Evolutionary conservation across 1,139 yeast genomes (phyloP).

Genomic region (Candida labiduridarum): DNA sequence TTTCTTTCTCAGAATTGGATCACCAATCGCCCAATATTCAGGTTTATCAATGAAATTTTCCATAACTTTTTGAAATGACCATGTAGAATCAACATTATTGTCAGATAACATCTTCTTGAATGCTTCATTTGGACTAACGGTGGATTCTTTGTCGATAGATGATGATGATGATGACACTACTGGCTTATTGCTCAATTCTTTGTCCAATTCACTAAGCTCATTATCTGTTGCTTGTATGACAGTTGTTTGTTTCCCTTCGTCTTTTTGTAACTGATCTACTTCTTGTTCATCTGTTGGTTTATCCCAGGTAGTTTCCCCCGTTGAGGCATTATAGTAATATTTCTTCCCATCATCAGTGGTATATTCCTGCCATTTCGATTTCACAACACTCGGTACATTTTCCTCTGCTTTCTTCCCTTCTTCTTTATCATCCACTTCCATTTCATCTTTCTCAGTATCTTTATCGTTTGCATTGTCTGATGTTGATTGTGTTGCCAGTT

Average conservation of each 20-base stretch:
- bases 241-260: background rate
- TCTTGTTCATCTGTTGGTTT: slow-evolving; percentile 52
- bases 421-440: background rate
- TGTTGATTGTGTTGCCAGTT: slow-evolving; percentile 21
- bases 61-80: slow-evolving; percentile 76
- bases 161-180: slow-evolving; percentile 2
- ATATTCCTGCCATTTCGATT: slow-evolving; percentile 58
- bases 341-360: slow-evolving; percentile 68
- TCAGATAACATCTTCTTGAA: slow-evolving; percentile 58
- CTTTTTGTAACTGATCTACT: background rate
- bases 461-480: background rate
- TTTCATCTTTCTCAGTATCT: background rate
- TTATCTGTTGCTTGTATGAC: background rate
- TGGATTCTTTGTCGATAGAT: slow-evolving; percentile 9
- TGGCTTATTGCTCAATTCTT: slow-evolving; percentile 16
- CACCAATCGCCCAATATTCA: slow-evolving; percentile 69
- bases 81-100: slow-evolving; percentile 64
- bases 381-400: background rate
- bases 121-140: slow-evolving; percentile 44
- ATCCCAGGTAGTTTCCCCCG: slow-evolving; percentile 82
- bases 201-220: slow-evolving; percentile 15
- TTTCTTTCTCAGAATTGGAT: slow-evolving; percentile 60
- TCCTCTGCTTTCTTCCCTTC: background rate
- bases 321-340: slow-evolving; percentile 70
- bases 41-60: slow-evolving; percentile 58